Conservation (phyloP, 306 rosid genomes). For the Hylodesmum podocarpum region DNA sequence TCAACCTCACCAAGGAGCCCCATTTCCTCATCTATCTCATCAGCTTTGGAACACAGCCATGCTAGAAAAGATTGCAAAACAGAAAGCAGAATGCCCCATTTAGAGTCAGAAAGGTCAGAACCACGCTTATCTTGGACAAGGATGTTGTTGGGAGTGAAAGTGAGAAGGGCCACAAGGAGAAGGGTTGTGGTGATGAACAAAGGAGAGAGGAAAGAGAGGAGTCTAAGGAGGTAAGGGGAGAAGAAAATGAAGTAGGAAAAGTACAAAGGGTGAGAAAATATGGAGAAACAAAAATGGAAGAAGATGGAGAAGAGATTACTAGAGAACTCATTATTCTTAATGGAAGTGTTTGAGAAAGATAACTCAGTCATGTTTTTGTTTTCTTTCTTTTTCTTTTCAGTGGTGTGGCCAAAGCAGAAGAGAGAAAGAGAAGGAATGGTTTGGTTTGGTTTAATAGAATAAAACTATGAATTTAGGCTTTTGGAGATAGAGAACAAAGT, state of each 20-base stretch:
- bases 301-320: conserved; percentile 43
- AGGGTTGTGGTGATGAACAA: conserved; percentile 74
- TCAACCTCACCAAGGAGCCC: conserved; percentile 66
- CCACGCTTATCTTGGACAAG: conserved; percentile 27
- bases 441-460: no score
- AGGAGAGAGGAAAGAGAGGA: conserved; percentile 85
- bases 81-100: conserved; percentile 44
- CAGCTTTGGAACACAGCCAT: conserved; percentile 36
- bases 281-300: conserved; percentile 50
- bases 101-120: conserved; percentile 39
- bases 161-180: conserved; percentile 62
- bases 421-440: conserved; percentile 35
- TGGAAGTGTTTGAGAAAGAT: conserved; percentile 48
- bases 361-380: conserved; percentile 52
- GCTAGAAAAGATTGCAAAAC: conserved; percentile 37
- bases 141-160: conserved; percentile 50
- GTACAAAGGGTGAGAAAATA: conserved; percentile 85
- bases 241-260: conserved; percentile 83
- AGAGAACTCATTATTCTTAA: conserved; percentile 47
- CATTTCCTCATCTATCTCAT: conserved; percentile 34
- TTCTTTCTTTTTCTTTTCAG: not conserved
- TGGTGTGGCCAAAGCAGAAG: conserved; percentile 26
- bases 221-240: conserved; percentile 72
- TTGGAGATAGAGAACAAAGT: conserved; percentile 31
- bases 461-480: conserved; percentile 38